Evolutionary conservation across 345 rosid genomes (phyloP).

Genomic region (Rhodamnia rubescens): DNA sequence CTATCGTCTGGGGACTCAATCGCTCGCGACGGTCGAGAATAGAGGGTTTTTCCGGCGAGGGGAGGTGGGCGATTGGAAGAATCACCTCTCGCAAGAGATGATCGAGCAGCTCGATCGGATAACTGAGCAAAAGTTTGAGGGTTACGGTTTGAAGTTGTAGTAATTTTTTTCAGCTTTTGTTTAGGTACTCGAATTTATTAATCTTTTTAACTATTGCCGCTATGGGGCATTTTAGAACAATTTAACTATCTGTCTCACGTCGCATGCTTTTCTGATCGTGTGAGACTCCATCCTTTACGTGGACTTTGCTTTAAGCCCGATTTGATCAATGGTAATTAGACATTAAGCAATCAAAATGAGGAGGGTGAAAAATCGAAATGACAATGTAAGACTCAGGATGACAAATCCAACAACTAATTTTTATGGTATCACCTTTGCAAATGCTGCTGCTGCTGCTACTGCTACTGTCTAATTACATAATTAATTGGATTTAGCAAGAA

Average conservation of each 20-base stretch:
- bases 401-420: background rate
- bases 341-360: background rate
- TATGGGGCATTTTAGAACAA: background rate
- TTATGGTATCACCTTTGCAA: background rate
- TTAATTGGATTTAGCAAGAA: too few relatives aligned
- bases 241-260: background rate
- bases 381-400: background rate
- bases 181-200: background rate
- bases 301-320: background rate
- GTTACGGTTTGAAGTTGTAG: slow-evolving; percentile 6
- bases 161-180: background rate
- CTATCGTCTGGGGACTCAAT: background rate
- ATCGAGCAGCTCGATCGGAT: slow-evolving; percentile 7
- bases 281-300: background rate
- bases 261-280: background rate
- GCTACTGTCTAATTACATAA: too few relatives aligned
- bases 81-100: slow-evolving; percentile 11
- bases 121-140: slow-evolving; percentile 6
- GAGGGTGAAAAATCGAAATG: background rate
- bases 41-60: slow-evolving; percentile 9
- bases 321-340: background rate
- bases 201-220: background rate
- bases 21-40: background rate
- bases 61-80: slow-evolving; percentile 10
- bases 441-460: background rate